Conservation (phyloP, 441 rosid genomes). For the Arabidopsis hybrid region DNA sequence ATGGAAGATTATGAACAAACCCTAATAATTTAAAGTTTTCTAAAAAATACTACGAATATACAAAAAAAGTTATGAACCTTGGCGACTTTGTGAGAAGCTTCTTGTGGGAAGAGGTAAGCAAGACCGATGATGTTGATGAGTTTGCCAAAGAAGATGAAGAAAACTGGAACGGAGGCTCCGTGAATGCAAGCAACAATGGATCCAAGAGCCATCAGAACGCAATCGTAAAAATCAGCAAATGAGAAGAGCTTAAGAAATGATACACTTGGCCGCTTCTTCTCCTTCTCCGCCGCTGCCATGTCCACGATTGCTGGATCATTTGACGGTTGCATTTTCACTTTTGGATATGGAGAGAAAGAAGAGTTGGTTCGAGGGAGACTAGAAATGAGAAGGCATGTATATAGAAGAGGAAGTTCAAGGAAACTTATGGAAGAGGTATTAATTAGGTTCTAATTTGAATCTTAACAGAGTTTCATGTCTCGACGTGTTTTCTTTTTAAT, state of each 20-base stretch:
- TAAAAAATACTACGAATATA: too few species aligned
- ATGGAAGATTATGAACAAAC: neutral
- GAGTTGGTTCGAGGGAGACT: conserved; percentile 10
- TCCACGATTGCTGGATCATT: neutral
- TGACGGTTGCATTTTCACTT: conserved; percentile 29
- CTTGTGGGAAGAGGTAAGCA: conserved; percentile 81
- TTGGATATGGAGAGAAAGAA: neutral
- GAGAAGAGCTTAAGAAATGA: conserved; percentile 68
- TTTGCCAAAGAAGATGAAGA: conserved; percentile 92
- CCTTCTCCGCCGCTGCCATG: conserved; percentile 33
- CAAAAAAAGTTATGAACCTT: conserved; percentile 52
- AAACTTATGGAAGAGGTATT: conserved; percentile 6
- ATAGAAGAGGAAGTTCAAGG: conserved; percentile 12
- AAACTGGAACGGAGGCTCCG: conserved; percentile 92
- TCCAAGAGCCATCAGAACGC: conserved; percentile 74
- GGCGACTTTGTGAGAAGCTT: conserved; percentile 85
- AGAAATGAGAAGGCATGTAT: neutral
- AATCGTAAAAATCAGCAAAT: conserved; percentile 81
- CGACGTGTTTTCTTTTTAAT: too few species aligned
- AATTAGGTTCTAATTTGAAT: conserved; percentile 1
- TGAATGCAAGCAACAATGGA: conserved; percentile 81
- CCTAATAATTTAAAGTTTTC: too few species aligned
- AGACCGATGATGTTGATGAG: conserved; percentile 83
- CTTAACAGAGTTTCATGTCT: too few species aligned
- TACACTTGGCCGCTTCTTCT: conserved; percentile 49